phyloP scores from a whole-genome alignment of 345 rosid genomes.

The Gossypium raimondii region DNA sequence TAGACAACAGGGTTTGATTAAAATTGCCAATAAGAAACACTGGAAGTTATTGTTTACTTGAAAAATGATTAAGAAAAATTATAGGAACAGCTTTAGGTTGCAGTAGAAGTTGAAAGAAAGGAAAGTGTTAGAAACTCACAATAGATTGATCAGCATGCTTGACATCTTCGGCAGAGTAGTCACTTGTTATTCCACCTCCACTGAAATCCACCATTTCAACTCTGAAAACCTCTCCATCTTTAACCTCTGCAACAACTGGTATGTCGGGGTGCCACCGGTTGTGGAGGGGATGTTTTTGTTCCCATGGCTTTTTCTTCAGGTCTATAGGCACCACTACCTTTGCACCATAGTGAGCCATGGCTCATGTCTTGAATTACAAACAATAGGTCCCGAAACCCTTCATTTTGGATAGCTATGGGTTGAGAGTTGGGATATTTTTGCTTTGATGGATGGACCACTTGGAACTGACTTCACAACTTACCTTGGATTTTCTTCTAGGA shows the following conservation, averaged over 20 bases:
- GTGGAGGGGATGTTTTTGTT: constrained; percentile 49
- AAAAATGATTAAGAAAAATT: background rate
- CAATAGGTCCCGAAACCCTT: background rate
- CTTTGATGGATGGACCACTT: background rate
- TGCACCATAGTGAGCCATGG: constrained; percentile 35
- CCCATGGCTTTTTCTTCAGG: constrained; percentile 55
- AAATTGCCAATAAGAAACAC: background rate
- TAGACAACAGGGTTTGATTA: too few species aligned
- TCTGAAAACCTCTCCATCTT: constrained; percentile 12
- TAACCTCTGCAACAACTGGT: constrained; percentile 39
- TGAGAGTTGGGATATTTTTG: background rate
- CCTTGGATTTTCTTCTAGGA: background rate
- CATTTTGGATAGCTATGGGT: background rate
- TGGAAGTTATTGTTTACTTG: background rate
- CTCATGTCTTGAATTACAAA: background rate
- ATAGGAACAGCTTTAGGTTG: background rate
- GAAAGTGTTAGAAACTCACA: constrained; percentile 28
- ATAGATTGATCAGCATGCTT: constrained; percentile 42
- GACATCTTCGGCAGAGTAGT: constrained; percentile 42
- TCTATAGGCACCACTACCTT: constrained; percentile 48
- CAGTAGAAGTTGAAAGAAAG: background rate
- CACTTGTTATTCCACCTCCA: constrained; percentile 39
- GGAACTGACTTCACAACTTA: background rate
- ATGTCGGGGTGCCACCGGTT: constrained; percentile 67
- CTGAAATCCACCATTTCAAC: constrained; percentile 61